phyloP scores from a whole-genome alignment of 2,329 filamentous ascomycete species.

The Cercospora brassicicola region DNA sequence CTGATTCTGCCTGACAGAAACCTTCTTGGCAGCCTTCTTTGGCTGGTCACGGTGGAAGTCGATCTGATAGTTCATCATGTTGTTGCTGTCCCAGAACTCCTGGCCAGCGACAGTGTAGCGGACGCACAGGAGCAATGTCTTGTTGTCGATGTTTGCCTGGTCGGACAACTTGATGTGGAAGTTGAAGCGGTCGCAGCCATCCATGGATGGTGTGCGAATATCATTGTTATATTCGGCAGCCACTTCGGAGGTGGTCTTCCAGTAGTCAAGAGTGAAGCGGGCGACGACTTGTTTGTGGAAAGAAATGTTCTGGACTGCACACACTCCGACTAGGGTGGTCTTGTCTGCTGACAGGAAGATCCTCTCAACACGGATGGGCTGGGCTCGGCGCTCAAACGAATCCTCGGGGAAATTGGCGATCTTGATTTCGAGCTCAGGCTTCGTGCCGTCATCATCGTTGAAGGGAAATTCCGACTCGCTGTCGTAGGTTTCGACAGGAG shows the following conservation, averaged over 20 bases:
- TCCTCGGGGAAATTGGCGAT: conserved; percentile 79
- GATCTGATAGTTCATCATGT: conserved; percentile 82
- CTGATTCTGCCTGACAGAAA: conserved; percentile 26
- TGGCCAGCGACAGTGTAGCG: conserved; percentile 80
- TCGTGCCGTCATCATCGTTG: conserved; percentile 52
- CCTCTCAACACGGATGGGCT: conserved; percentile 77
- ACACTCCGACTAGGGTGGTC: conserved; percentile 77
- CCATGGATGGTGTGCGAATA: conserved; percentile 61
- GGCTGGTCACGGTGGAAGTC: conserved; percentile 63
- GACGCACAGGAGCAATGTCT: conserved; percentile 89
- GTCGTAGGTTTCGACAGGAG: conserved; percentile 83
- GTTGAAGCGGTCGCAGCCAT: conserved; percentile 82
- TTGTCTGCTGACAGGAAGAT: conserved; percentile 87
- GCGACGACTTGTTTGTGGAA: conserved; percentile 89
- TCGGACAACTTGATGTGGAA: conserved; percentile 94
- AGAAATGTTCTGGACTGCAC: conserved; percentile 82
- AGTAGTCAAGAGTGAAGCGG: conserved; percentile 94
- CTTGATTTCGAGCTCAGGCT: conserved; percentile 82
- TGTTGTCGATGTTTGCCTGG: conserved; percentile 83
- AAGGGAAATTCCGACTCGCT: conserved; percentile 91
- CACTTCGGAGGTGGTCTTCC: conserved; percentile 97
- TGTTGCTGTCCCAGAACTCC: conserved; percentile 96
- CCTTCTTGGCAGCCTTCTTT: conserved; percentile 35
- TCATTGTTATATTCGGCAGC: conserved; percentile 83
- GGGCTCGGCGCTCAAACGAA: conserved; percentile 59